Conservation (phyloP, 352 stramenopile species). For the Pythium oligandrum region DNA sequence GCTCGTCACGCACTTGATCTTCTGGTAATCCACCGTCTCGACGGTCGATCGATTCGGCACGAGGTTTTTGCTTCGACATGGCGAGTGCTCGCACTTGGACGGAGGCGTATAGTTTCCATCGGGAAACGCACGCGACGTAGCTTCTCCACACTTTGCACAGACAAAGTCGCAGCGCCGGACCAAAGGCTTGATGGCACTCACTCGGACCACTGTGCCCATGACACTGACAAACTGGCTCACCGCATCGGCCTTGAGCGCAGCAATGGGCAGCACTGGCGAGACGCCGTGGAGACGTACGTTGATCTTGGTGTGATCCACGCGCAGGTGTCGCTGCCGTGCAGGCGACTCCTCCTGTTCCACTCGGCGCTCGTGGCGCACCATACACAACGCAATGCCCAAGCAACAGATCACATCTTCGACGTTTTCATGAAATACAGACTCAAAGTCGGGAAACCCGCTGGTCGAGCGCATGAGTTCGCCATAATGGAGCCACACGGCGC, state of each 20-base stretch:
- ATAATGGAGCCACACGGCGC: constrained; percentile 23
- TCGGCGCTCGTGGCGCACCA: constrained; percentile 26
- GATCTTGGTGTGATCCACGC: constrained; percentile 29
- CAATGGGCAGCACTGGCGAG: constrained; percentile 36
- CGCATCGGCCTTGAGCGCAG: constrained; percentile 40
- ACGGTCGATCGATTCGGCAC: constrained; percentile 57
- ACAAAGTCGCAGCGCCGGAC: constrained; percentile 59
- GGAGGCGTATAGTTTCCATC: constrained; percentile 59
- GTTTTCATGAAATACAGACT: constrained; percentile 22
- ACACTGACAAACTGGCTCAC: constrained; percentile 48
- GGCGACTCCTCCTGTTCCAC: constrained; percentile 26
- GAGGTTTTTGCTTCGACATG: constrained; percentile 40
- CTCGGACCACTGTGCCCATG: constrained; percentile 48
- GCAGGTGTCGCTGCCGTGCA: constrained; percentile 18
- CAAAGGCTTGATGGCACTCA: constrained; percentile 54
- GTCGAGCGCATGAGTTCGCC: constrained; percentile 21
- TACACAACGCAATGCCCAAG: constrained; percentile 31
- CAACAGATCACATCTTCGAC: constrained; percentile 24
- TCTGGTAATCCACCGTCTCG: constrained; percentile 75
- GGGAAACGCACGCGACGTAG: constrained; percentile 32
- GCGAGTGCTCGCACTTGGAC: constrained; percentile 31
- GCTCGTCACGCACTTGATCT: constrained; percentile 17
- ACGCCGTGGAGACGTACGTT: constrained; percentile 40
- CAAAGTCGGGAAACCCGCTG: constrained; percentile 22
- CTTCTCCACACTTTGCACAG: constrained; percentile 44